Conservation (phyloP, 129 eudicot genomes). For the Chrysanthemum lavandulifolium region DNA sequence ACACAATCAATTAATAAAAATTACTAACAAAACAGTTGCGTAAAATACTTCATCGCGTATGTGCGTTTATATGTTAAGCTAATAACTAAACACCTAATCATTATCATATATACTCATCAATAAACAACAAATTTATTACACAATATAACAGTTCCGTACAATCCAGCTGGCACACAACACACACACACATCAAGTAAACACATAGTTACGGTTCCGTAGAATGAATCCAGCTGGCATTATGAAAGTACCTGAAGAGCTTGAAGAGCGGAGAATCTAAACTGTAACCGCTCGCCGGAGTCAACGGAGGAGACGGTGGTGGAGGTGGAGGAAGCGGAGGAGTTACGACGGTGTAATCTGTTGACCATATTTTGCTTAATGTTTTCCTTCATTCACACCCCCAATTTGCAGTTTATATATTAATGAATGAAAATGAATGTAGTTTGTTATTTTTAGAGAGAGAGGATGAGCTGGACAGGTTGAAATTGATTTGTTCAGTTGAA, state of each 20-base stretch:
- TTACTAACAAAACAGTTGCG: too few relatives aligned
- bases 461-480: slow-evolving; percentile 36
- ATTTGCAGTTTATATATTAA: neutral
- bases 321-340: slow-evolving; percentile 34
- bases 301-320: slow-evolving; percentile 32
- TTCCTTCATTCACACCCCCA: neutral
- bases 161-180: too few relatives aligned
- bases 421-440: too few relatives aligned
- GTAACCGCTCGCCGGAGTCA: slow-evolving; percentile 41
- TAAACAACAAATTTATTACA: too few relatives aligned
- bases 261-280: slow-evolving; percentile 52
- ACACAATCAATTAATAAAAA: too few relatives aligned
- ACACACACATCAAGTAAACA: too few relatives aligned
- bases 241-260: slow-evolving; percentile 62
- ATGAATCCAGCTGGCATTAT: slow-evolving; percentile 1
- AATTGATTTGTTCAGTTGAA: slow-evolving; percentile 38
- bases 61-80: too few relatives aligned
- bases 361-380: slow-evolving; percentile 43
- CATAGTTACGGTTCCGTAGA: slow-evolving; percentile 4
- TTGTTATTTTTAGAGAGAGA: neutral
- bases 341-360: slow-evolving; percentile 56
- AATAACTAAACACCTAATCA: too few relatives aligned
- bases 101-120: too few relatives aligned
- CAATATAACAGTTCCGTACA: neutral
- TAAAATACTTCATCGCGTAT: too few relatives aligned